Conservation (phyloP, 805 yeast genomes). For the Yamadazyma nakazawae region DNA sequence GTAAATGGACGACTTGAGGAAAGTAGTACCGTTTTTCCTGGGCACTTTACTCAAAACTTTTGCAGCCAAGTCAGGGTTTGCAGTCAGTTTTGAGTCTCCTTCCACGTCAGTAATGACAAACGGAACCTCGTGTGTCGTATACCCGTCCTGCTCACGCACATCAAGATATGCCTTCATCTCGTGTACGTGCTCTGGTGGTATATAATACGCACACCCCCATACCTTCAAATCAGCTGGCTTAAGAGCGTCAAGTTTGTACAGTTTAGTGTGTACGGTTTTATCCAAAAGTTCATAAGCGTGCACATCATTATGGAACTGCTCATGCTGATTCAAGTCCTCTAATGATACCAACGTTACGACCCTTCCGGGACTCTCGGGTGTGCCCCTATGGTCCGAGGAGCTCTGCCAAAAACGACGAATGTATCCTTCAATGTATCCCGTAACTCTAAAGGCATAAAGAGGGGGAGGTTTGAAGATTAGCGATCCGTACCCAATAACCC, state of each 20-base stretch:
- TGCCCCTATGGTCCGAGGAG: constrained; percentile 86
- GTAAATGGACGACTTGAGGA: constrained; percentile 62
- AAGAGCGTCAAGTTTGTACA: constrained; percentile 20
- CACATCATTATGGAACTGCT: constrained; percentile 42
- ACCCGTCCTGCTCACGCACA: constrained; percentile 86
- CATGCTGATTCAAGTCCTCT: constrained; percentile 46
- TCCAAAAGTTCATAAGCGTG: constrained; percentile 27
- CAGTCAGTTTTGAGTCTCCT: constrained; percentile 2
- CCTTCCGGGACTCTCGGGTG: constrained; percentile 82
- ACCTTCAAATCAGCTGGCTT: constrained; percentile 48
- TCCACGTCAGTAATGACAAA: constrained; percentile 48
- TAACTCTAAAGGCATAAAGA: constrained; percentile 52
- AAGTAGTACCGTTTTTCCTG: constrained; percentile 32
- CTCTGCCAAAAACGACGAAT: constrained; percentile 90
- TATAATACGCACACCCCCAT: constrained; percentile 83
- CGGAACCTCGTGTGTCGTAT: constrained; percentile 62
- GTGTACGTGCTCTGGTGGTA: constrained; percentile 58
- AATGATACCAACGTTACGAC: constrained; percentile 78
- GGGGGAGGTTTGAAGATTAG: constrained; percentile 90
- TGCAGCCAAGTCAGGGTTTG: constrained; percentile 2
- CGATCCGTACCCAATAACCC: constrained; percentile 92
- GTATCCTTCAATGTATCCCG: constrained; percentile 75
- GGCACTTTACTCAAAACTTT: constrained; percentile 9
- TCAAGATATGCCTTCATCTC: constrained; percentile 70
- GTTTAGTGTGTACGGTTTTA: background rate